Evolutionary conservation across 345 rosid species (phyloP).

Genomic region (Eucalyptus melliodora): DNA sequence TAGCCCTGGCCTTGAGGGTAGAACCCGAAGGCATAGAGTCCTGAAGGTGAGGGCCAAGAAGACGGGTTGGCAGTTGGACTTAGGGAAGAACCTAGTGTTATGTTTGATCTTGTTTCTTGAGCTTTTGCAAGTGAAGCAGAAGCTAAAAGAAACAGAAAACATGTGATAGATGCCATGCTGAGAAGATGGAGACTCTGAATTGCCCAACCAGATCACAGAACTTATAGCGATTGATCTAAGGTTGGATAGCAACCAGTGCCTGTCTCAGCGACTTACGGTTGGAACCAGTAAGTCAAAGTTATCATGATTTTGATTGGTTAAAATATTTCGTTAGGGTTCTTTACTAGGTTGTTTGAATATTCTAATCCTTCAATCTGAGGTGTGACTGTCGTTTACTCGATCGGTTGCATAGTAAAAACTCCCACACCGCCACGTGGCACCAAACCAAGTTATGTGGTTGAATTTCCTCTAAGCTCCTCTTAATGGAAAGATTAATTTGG

Average conservation of each 20-base stretch:
- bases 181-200: not conserved
- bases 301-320: not conserved
- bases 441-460: not conserved
- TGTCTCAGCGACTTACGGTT: not conserved
- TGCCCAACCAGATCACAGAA: not conserved
- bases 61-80: not conserved
- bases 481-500: not conserved
- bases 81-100: not conserved
- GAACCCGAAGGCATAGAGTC: constrained; percentile 12
- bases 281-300: not conserved
- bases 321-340: too few relatives aligned
- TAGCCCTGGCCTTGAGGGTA: not conserved
- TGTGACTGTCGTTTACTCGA: not conserved
- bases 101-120: not conserved
- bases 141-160: not conserved
- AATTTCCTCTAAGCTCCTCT: not conserved
- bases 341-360: too few relatives aligned
- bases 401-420: not conserved
- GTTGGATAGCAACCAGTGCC: not conserved
- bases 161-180: not conserved
- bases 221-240: not conserved
- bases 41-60: constrained; percentile 12
- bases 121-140: not conserved
- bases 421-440: not conserved
- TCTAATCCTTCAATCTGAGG: not conserved